Evolutionary conservation across 371 early-diverging fungal genomes (phyloP).

Genomic region (Massospora cicadina): DNA sequence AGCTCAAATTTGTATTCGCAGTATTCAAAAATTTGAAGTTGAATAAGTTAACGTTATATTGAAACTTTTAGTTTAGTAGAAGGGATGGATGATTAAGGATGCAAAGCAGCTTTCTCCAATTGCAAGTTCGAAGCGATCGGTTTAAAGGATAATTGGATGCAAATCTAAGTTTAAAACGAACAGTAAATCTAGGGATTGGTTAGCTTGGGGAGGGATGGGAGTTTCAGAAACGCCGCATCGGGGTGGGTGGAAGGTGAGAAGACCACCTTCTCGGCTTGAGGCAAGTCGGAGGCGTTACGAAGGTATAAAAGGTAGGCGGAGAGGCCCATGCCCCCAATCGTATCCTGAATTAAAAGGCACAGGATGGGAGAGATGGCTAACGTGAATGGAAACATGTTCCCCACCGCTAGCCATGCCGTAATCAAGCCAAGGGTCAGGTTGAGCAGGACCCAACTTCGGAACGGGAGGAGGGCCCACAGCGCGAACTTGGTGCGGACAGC

Average conservation of each 20-base stretch:
- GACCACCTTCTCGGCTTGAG: not conserved
- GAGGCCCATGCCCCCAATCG: not conserved
- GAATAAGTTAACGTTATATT: too few species aligned
- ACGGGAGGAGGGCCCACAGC: not conserved
- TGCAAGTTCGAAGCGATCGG: too few species aligned
- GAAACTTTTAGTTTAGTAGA: too few species aligned
- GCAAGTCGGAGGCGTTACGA: not conserved
- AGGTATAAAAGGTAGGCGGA: not conserved
- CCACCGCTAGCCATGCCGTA: not conserved
- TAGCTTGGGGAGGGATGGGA: not conserved
- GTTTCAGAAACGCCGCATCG: not conserved
- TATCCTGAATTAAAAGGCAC: not conserved
- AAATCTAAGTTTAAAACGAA: too few species aligned
- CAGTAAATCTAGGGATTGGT: too few species aligned
- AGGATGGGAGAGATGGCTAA: not conserved
- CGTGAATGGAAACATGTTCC: not conserved
- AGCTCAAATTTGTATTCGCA: too few species aligned
- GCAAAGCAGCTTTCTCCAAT: too few species aligned
- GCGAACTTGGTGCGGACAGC: not conserved
- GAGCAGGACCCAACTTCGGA: not conserved
- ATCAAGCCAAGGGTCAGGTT: not conserved
- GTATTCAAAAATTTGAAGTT: too few species aligned
- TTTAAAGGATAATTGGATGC: too few species aligned
- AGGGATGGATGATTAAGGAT: too few species aligned
- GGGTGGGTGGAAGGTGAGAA: not conserved